Evolutionary conservation across 371 early-diverging fungal genomes (phyloP).

Genomic region (Dichotomocladium elegans): DNA sequence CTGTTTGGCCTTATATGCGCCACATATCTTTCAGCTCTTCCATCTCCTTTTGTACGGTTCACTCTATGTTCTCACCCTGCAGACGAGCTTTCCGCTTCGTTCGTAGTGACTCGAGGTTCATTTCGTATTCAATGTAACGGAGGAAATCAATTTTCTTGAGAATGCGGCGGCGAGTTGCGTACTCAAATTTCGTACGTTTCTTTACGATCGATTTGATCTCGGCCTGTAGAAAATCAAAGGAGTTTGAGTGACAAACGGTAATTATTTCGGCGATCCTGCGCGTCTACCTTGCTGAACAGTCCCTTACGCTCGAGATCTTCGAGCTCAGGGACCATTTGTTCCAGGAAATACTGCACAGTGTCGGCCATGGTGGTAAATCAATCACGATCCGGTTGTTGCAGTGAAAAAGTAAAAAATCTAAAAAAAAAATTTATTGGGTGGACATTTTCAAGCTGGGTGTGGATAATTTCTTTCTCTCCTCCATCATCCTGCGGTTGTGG

Average conservation of each 20-base stretch:
- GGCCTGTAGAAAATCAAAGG: constrained; percentile 28
- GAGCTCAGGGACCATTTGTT: constrained; percentile 92
- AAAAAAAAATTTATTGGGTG: neutral
- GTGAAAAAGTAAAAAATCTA: too few relatives aligned
- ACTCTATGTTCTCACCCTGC: constrained; percentile 4
- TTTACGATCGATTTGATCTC: constrained; percentile 89
- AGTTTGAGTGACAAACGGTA: neutral
- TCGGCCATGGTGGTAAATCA: constrained; percentile 74
- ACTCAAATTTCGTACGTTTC: constrained; percentile 86
- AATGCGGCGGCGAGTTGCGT: constrained; percentile 76
- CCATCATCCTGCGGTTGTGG: constrained; percentile 1
- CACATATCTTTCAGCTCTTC: too few relatives aligned
- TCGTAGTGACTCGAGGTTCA: constrained; percentile 83
- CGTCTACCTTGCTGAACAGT: constrained; percentile 70
- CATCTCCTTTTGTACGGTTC: neutral
- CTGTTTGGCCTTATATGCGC: too few relatives aligned
- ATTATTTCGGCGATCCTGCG: neutral
- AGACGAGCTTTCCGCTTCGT: constrained; percentile 75
- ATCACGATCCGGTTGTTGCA: neutral
- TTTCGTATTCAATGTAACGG: constrained; percentile 91
- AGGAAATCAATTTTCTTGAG: constrained; percentile 77
- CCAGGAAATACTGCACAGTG: constrained; percentile 83
- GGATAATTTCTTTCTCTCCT: neutral
- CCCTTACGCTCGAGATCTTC: constrained; percentile 80
- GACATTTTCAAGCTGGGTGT: neutral